Evolutionary conservation across 2,329 filamentous ascomycete genomes (phyloP), one percentile per base, ranked within the genome.

Genomic region (Berkeleyomyces basicola): DNA sequence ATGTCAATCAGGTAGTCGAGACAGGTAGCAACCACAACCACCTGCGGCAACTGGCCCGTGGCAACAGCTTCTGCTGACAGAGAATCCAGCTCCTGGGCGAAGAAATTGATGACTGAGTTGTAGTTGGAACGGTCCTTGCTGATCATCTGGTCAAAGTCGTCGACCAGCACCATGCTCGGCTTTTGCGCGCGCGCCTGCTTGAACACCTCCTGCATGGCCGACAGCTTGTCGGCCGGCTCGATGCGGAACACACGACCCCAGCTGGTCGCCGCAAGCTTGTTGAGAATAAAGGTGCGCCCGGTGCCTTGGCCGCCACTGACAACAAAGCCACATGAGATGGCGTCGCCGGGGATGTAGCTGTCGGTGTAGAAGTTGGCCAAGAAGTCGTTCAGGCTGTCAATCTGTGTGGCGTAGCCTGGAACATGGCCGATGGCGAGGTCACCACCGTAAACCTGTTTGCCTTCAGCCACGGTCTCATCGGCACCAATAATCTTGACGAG

Each of bases 231-330:
- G 3, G 78, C 74, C 5, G 76, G 74, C 62, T 79, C 76, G 61
- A 91, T 75, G 62, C 76, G 79, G 67, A 87, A 79, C 0, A 90
- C 82, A 47, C 81, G 82, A 31, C 82, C 82, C 88, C 90, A 96
- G 64, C 79, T 79, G 0, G 83, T 82, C 5, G 77, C 78, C 7
- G 84, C 81, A 23, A 96, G 77, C 40, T 82, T 80, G 14, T 85
- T 72, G 1, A 96, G 75, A 0, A 96, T 76, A 66, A 87, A 79
- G 0, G 83, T 86, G 74, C 96, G 96, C 33, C 92, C 92, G 0
- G 88, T 95, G 9, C 92, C 91, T 66, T 83, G 82, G 16, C 88
- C 85, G 11, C 92, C 92, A 70, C 95, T 85, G 3, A 96, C 77
- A 33, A 93, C 78, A 43, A 93, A 79, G 0, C 83, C 83, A 61